Base-by-base conservation (phyloP, 257 asterid species). In the Solanum habrochaites region DNA sequence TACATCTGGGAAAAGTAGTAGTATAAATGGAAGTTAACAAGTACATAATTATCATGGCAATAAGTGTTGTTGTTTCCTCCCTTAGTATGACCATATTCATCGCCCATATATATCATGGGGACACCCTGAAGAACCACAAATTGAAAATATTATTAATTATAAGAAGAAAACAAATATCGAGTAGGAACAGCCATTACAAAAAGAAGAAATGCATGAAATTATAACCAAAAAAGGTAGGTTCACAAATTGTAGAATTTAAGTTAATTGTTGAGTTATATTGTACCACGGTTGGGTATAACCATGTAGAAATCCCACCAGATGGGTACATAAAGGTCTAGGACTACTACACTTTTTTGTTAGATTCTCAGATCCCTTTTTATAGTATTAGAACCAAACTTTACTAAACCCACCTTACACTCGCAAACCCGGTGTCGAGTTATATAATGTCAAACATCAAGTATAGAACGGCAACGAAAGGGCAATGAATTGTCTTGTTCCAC, bases 21-120 rank as follows among this genome's bases (percentile, higher is more conserved):
- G 78, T 40, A 32, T 40, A 18, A 81, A 37, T 64, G 81, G 85
- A 18, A 42, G 58, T 43, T 88, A 89, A 87, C 72, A 15, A 80
- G 86, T 95, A 96, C 98, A 86, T 90, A 93, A 86, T 96, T 97
- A 91, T 97, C 98, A 35, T 95, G 99, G 94, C 99, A 97, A 90
- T 97, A 96, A 21, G 98, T 93, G 86, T 97, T 97, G 95, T 97
- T 97, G 92, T 97, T 97, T 89, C 99, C 99, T 72, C 99, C 98
- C 91, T 97, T 97, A 10, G 99, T 94, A 91, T 97, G 99, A 83
- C 98, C 99, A 87, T 96, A 97, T 88, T 97, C 99, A 88, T 95
- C 99, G 8, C 99, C 99, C 99, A 97, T 97, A 86, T 90, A 89
- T 89, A 97, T 88, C 99, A 97, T 95, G 67, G 99, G 99, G 62